Conservation (phyloP, 441 rosid species). For the Capsella rubella region DNA sequence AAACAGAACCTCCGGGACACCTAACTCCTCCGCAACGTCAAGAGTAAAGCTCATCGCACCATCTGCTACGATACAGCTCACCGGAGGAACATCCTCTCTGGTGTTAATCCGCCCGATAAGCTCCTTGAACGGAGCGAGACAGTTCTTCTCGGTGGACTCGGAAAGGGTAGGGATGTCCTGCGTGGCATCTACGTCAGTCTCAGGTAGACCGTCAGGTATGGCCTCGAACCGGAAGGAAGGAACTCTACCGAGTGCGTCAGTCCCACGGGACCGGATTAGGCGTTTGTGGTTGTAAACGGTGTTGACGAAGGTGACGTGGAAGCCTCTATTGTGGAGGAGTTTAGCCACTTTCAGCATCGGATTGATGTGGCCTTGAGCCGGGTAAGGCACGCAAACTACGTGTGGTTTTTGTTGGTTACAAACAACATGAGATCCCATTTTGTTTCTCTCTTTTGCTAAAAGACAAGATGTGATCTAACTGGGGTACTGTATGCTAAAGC, state of each 20-base stretch:
- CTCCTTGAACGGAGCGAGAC: constrained; percentile 23
- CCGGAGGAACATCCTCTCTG: constrained; percentile 12
- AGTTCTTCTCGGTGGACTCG: constrained; percentile 18
- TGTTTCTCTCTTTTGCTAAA: neutral
- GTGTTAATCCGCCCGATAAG: constrained; percentile 2
- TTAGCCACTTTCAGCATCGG: constrained; percentile 45
- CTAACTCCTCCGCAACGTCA: constrained; percentile 32
- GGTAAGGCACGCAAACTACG: constrained; percentile 40
- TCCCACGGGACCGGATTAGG: constrained; percentile 35
- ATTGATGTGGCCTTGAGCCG: constrained; percentile 45
- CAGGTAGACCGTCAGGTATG: constrained; percentile 41
- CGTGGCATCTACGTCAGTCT: neutral
- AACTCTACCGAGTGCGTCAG: constrained; percentile 22
- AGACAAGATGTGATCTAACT: neutral
- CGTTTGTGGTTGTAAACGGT: constrained; percentile 42
- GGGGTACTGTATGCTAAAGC: neutral
- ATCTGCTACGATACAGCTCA: constrained; percentile 25
- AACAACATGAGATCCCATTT: constrained; percentile 20
- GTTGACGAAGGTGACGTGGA: constrained; percentile 41
- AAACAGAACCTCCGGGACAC: constrained; percentile 6
- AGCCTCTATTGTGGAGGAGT: constrained; percentile 44
- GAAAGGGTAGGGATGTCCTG: constrained; percentile 16
- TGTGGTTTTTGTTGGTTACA: constrained; percentile 34
- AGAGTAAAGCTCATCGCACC: constrained; percentile 33
- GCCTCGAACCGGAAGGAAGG: constrained; percentile 35